phyloP scores from a whole-genome alignment of 495 filamentous ascomycete genomes.

The Neurospora pannonica region DNA sequence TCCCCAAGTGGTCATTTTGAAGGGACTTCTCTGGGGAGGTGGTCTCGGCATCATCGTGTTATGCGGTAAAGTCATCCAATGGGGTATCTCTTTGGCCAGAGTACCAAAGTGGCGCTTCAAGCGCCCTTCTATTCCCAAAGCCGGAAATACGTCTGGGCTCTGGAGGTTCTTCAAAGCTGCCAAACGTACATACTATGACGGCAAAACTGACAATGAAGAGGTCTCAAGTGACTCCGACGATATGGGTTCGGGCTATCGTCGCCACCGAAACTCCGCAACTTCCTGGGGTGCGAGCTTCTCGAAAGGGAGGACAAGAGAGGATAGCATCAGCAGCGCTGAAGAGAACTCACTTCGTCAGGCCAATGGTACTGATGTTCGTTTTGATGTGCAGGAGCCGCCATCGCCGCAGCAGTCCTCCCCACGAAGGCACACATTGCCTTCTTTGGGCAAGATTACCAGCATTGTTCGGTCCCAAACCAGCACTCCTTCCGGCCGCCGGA shows the following conservation, averaged over 20 bases:
- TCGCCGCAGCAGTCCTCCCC: constrained; percentile 8
- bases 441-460: constrained; percentile 15
- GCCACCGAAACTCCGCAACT: background rate
- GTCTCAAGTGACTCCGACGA: background rate
- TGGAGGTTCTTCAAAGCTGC: background rate
- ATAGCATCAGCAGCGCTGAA: constrained; percentile 9
- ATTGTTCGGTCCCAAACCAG: constrained; percentile 30
- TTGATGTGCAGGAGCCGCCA: constrained; percentile 7
- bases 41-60: constrained; percentile 65
- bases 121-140: constrained; percentile 28
- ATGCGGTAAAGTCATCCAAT: constrained; percentile 68
- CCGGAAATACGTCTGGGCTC: background rate
- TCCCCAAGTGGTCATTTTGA: constrained; percentile 76
- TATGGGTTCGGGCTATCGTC: background rate
- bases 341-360: background rate
- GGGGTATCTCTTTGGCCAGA: constrained; percentile 75
- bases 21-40: constrained; percentile 78
- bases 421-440: constrained; percentile 47
- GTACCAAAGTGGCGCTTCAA: constrained; percentile 88
- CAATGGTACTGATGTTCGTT: constrained; percentile 6
- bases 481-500: constrained; percentile 57
- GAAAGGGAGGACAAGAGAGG: background rate
- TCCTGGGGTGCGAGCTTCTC: background rate
- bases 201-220: background rate
- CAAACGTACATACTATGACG: background rate